phyloP scores from a whole-genome alignment of 495 filamentous ascomycete species.

The Trichocladium uniseriatum region DNA sequence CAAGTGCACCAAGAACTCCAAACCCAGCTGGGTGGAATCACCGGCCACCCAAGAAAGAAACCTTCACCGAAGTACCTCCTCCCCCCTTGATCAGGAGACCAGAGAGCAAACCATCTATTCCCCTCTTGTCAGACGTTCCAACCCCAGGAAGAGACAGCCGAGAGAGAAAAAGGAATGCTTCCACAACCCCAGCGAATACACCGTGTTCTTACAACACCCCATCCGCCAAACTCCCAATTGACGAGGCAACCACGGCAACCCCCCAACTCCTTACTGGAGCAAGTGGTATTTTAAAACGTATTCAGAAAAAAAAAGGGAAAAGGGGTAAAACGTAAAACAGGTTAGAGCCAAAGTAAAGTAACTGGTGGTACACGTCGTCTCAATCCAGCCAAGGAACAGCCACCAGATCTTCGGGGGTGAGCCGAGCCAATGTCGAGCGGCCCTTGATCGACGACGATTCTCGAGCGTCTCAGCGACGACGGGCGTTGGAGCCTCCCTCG shows the following conservation, averaged over 20 bases:
- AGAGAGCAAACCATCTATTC: constrained; percentile 2
- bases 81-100: not conserved
- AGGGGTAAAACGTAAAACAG: not conserved
- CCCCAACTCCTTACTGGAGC: not conserved
- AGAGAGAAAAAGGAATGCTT: not conserved
- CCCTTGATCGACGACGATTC: not conserved
- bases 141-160: not conserved
- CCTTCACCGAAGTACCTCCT: not conserved
- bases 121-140: not conserved
- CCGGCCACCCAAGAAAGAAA: not conserved
- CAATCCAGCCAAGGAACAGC: not conserved
- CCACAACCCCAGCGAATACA: not conserved
- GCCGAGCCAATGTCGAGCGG: not conserved
- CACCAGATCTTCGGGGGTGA: not conserved
- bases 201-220: not conserved
- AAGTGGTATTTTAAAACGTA: not conserved
- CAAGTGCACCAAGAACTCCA: constrained; percentile 2
- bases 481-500: constrained; percentile 10
- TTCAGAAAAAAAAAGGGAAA: not conserved
- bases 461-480: constrained; percentile 6
- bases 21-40: not conserved
- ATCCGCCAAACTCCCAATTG: no score
- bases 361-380: constrained; percentile 5
- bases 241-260: no score
- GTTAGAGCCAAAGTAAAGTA: not conserved